A percentile compares a stretch with the other conserved stretches of the same genome.
Evolutionary conservation across 257 asterid species (phyloP).

Genomic region (Paraleonurus japonicus): DNA sequence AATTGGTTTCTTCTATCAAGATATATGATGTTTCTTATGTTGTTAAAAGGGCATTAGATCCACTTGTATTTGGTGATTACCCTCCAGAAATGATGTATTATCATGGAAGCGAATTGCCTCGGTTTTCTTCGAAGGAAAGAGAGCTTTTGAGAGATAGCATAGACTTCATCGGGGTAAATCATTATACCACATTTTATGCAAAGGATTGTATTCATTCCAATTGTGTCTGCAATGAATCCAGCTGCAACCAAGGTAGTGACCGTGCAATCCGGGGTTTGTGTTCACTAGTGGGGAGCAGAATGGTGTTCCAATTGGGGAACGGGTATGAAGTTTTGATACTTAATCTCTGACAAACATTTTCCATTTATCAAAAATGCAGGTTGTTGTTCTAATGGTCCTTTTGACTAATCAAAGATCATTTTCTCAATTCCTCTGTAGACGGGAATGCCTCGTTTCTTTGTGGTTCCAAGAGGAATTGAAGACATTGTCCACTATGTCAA

Average conservation of each 20-base stretch:
- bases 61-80: constrained; percentile 66
- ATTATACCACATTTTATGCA: constrained; percentile 63
- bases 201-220: constrained; percentile 58
- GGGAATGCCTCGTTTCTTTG: constrained; percentile 43
- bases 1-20: constrained; percentile 8
- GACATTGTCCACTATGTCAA: constrained; percentile 47
- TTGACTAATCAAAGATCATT: not conserved
- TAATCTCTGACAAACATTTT: not conserved
- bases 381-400: not conserved
- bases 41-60: constrained; percentile 58
- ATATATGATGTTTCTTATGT: not conserved
- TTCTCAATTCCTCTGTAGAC: constrained; percentile 40
- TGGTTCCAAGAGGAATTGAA: constrained; percentile 70
- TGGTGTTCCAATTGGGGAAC: constrained; percentile 75
- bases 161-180: constrained; percentile 77
- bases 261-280: constrained; percentile 62
- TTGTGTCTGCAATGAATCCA: constrained; percentile 44
- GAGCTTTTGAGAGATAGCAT: constrained; percentile 45
- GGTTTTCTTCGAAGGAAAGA: constrained; percentile 57
- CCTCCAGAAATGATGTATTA: constrained; percentile 79
- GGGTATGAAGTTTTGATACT: constrained; percentile 34
- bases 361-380: not conserved
- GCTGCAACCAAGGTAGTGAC: constrained; percentile 47
- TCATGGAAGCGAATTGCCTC: constrained; percentile 54
- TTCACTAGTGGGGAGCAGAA: constrained; percentile 35